A percentile compares a stretch with the other conserved stretches of the same genome.
These are phyloP conservation scores for Ustulina deusta DNA, from an alignment of 2,329 filamentous ascomycete species.

Conservation along the genomic window DNA sequence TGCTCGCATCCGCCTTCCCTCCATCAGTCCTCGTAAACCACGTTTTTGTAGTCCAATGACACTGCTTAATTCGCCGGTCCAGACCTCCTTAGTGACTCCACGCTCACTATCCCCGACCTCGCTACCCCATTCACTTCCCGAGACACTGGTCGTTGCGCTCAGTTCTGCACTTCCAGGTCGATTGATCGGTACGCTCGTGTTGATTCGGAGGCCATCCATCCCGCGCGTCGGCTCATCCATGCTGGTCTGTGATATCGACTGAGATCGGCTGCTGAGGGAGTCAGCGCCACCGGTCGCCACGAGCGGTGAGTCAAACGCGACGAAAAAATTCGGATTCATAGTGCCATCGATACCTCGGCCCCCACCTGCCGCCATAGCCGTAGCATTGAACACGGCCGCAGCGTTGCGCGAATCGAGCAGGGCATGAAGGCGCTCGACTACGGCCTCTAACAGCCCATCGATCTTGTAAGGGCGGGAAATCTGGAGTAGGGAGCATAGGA, in stretches of 20 bases:
- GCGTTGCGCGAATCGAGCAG: constrained; percentile 93
- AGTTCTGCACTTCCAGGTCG: constrained; percentile 59
- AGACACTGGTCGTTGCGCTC: constrained; percentile 66
- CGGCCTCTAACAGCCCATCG: constrained; percentile 90
- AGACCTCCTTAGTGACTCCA: constrained; percentile 71
- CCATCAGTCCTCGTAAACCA: constrained; percentile 92
- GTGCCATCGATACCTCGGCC: constrained; percentile 82
- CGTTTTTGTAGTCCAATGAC: constrained; percentile 97
- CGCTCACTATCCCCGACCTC: constrained; percentile 55
- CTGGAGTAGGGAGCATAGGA: constrained; percentile 93
- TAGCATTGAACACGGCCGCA: constrained; percentile 96
- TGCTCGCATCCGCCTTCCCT: constrained; percentile 78
- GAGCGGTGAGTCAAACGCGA: constrained; percentile 56
- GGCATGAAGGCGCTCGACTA: constrained; percentile 89
- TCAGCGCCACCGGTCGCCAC: constrained; percentile 42
- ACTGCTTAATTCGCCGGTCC: constrained; percentile 84
- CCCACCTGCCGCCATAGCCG: constrained; percentile 96
- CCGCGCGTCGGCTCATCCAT: constrained; percentile 46
- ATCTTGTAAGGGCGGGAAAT: constrained; percentile 93
- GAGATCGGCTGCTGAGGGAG: constrained; percentile 46
- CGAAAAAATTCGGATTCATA: constrained; percentile 72
- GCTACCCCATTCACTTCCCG: constrained; percentile 60
- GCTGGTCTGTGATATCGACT: constrained; percentile 47
- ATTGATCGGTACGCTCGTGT: constrained; percentile 65
- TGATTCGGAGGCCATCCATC: constrained; percentile 61